Conservation (phyloP, 805 yeast species). For the Yamadazyma laniorum region DNA sequence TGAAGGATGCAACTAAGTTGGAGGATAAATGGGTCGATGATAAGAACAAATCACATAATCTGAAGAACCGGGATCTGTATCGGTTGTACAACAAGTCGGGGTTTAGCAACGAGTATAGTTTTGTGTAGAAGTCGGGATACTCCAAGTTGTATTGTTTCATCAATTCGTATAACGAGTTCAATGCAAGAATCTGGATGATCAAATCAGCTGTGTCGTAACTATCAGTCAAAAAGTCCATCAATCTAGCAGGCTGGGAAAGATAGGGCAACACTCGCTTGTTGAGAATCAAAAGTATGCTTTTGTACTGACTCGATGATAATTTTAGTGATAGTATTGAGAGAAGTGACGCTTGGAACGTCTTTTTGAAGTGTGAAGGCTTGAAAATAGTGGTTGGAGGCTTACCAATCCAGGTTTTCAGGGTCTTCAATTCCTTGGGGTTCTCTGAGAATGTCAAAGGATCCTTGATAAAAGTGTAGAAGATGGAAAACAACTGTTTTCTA, state of each 20-base stretch:
- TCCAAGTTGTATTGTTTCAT: constrained; percentile 83
- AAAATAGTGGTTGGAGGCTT: constrained; percentile 35
- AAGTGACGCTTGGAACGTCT: constrained; percentile 71
- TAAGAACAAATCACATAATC: constrained; percentile 81
- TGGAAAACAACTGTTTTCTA: constrained; percentile 31
- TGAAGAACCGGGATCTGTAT: constrained; percentile 82
- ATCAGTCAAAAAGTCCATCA: constrained; percentile 93
- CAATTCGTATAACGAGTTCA: constrained; percentile 83
- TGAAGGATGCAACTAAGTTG: constrained; percentile 80
- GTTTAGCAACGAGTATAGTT: constrained; percentile 77
- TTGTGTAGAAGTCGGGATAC: constrained; percentile 84
- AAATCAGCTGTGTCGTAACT: constrained; percentile 57
- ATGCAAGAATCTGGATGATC: constrained; percentile 69
- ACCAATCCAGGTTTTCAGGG: constrained; percentile 27
- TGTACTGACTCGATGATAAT: constrained; percentile 56
- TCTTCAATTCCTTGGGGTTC: constrained; percentile 31
- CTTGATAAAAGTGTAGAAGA: constrained; percentile 39
- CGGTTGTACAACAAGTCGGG: constrained; percentile 72
- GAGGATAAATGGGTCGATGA: constrained; percentile 86
- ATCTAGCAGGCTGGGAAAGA: constrained; percentile 70
- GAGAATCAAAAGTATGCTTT: constrained; percentile 62
- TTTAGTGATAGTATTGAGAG: constrained; percentile 52
- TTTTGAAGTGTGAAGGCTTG: constrained; percentile 48
- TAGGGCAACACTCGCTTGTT: constrained; percentile 85
- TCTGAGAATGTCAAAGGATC: constrained; percentile 20